Evolutionary conservation across 306 rosid species (phyloP), one percentile per base, ranked within the genome.

Genomic region (Castanea mollissima): DNA sequence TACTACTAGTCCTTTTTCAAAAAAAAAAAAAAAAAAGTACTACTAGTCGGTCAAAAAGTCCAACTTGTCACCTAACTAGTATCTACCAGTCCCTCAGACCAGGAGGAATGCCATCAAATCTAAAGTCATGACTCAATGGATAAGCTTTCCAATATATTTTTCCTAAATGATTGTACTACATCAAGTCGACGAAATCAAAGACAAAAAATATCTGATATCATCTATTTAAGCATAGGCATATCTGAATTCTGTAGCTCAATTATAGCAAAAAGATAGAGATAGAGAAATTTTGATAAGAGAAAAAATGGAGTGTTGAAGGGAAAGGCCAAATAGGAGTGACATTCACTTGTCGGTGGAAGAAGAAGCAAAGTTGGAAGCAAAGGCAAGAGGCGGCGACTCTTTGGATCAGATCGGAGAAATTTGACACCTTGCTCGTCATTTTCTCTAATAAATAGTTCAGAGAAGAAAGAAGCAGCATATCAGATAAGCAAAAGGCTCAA

Each of bases 301-400:
- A 62, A 71, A n/a, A 71, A 90, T 88, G 97, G 96, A 87, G 86
- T 14, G 63, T 6, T n/a, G n/a, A 6, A 4, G 0, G 46, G 46
- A 55, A 13, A 90, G 88, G 81, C 97, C 97, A 4, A 90, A 88
- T 72, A 86, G 98, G 87, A 91, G 97, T 16, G 99, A 92, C 60
- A 1, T n/a, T 10, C 97, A 90, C 68, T 31, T 85, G 29, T 85
- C 98, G 2, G 75, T 31, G 23, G 96, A 92, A 81, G 94, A 86
- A 84, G 94, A 90, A 79, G 87, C 89, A 9, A 60, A 51, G 63
- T 77, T 84, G 6, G 97, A 92, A 83, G 85, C 82, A 1, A 51
- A 88, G 60, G 83, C 97, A 0, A 85, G 91, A 80, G 82, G 41
- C 41, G 41, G 41, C 41, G 41, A 35, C 6, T 35, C 41, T 35